Evolutionary conservation across 1,284 basidiomycete species (phyloP), one percentile per base, ranked within the genome.

Genomic region (Cronartium quercuum): DNA sequence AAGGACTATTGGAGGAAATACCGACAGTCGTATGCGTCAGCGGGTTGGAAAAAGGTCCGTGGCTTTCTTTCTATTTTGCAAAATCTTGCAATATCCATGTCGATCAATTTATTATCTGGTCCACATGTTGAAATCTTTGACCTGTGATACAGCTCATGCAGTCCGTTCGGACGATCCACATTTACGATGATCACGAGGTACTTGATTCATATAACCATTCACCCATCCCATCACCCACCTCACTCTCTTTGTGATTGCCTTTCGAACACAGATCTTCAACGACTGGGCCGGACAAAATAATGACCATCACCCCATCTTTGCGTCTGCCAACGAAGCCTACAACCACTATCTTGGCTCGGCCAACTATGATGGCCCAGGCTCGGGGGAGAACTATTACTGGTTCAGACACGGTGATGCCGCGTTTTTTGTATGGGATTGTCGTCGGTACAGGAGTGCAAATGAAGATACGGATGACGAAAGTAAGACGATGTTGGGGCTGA

Each of bases 131-230:
- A 55, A 18, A 55, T 15, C 7, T 35, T 24, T 38, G 21, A 37
- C n/a, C 42, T 76, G 55, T 21, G 47, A 65, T 60, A 24, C 42
- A 60, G 55, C 41, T 61, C n/a, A 62, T 69, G 66, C 38, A 21
- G 15, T 68, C 47, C 34, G 29, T 24, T 77, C 89, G 88, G 1
- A 85, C 89, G 35, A 84, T 89, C 76, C 85, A 86, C 76, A 84
- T 85, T 42, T 87, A 85, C 77, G 89, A 90, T 78, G 88, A 90
- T 80, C 88, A 90, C 79, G 88, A 90, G 82, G 87, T 87, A 76
- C 37, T 41, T 60, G 40, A 34, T 12, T 35, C 15, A 37, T 60
- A 55, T 37, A 34, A 35, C 10, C 40, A 60, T n/a, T 60, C 34
- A 9, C 12, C 10, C 21, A 60, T 9, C 24, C 34, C 18, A 60